Evolutionary conservation across 495 filamentous ascomycete genomes (phyloP).

Genomic region (Trichoderma parareesei): DNA sequence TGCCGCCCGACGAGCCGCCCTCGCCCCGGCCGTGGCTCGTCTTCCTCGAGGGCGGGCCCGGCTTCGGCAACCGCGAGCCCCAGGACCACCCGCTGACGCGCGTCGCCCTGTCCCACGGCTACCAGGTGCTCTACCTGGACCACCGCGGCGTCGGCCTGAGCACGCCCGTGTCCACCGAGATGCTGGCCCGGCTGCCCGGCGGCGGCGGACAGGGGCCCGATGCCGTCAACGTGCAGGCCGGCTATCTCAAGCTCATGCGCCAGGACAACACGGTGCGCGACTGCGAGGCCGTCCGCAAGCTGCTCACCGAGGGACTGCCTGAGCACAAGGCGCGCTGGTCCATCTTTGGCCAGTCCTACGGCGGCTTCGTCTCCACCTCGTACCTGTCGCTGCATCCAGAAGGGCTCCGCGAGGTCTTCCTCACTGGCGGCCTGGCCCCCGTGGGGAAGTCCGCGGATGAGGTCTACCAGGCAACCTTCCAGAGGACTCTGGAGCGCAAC

Average conservation of each 20-base stretch:
- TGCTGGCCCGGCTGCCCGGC: conserved; percentile 37
- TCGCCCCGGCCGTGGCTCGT: conserved; percentile 44
- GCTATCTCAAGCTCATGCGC: conserved; percentile 78
- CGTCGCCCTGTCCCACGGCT: conserved; percentile 69
- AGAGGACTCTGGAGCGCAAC: conserved; percentile 58
- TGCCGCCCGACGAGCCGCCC: conserved; percentile 26
- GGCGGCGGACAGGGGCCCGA: not conserved
- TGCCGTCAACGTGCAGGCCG: conserved; percentile 45
- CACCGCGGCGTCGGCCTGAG: conserved; percentile 85
- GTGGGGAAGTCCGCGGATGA: conserved; percentile 61
- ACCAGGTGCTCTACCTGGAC: conserved; percentile 77
- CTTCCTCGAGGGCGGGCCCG: conserved; percentile 70
- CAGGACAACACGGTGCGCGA: conserved; percentile 86
- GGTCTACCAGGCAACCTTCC: conserved; percentile 64
- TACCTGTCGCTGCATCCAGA: conserved; percentile 78
- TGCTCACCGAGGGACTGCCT: conserved; percentile 61
- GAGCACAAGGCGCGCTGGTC: conserved; percentile 69
- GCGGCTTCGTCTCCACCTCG: conserved; percentile 73
- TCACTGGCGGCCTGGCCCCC: conserved; percentile 74
- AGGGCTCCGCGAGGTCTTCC: conserved; percentile 71
- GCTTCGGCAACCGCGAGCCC: conserved; percentile 63
- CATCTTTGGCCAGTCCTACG: conserved; percentile 83
- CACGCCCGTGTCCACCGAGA: conserved; percentile 63
- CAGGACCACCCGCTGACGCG: conserved; percentile 61
- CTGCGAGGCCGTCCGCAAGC: conserved; percentile 74